These are phyloP conservation scores for Globisporangium spinosum DNA, from an alignment of 352 stramenopile genomes.

Conservation along the genomic window DNA sequence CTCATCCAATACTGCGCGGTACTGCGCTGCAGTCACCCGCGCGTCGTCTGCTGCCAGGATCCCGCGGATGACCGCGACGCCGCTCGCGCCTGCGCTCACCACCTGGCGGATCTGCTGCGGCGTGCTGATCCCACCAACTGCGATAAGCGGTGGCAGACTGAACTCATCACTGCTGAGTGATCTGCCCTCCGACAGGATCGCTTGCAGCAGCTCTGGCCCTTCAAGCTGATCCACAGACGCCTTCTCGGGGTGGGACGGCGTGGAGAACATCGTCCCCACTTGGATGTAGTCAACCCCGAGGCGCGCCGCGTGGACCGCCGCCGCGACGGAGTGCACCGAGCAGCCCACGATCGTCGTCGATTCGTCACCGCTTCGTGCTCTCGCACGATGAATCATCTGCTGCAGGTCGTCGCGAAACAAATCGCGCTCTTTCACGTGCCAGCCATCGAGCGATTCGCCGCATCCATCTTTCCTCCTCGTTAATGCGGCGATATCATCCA, in stretches of 20 bases:
- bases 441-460: slow-evolving; percentile 12
- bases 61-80: slow-evolving; percentile 42
- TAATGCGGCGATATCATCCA: background rate
- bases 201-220: slow-evolving; percentile 31
- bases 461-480: background rate
- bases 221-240: slow-evolving; percentile 20
- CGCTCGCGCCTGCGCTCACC: slow-evolving; percentile 29
- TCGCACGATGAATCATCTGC: background rate
- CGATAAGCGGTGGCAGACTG: slow-evolving; percentile 25
- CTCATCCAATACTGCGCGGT: slow-evolving; percentile 14
- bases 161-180: background rate
- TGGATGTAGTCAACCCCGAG: slow-evolving; percentile 42
- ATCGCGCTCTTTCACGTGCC: slow-evolving; percentile 30
- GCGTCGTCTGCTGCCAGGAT: slow-evolving; percentile 31
- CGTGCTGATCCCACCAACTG: slow-evolving; percentile 39
- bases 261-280: slow-evolving; percentile 58
- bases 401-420: slow-evolving; percentile 9
- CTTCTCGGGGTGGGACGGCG: slow-evolving; percentile 49
- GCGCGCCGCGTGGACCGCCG: slow-evolving; percentile 21
- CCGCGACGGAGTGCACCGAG: slow-evolving; percentile 38
- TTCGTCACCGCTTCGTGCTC: background rate
- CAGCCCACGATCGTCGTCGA: slow-evolving; percentile 23
- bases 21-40: background rate
- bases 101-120: slow-evolving; percentile 25
- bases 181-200: slow-evolving; percentile 15